Percentiles rank a stretch among this genome's conserved stretches.
These are phyloP conservation scores for Senna siamea DNA, from an alignment of 306 rosid species.

Conservation along the genomic window DNA sequence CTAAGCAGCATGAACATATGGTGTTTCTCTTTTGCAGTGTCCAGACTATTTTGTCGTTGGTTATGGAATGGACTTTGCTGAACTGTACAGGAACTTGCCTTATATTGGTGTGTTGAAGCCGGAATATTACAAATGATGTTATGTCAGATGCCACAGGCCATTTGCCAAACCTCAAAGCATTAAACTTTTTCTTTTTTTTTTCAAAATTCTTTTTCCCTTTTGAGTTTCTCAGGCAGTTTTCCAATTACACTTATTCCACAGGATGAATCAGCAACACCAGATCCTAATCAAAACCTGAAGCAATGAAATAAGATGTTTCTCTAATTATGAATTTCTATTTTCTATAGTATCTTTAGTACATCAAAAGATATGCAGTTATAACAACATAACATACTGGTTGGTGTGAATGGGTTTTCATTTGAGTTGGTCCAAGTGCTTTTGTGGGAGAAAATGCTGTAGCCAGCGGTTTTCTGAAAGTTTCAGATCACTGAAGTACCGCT, in stretches of 20 bases:
- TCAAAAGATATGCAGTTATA: no score
- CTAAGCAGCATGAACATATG: slow-evolving; percentile 1
- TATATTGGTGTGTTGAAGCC: slow-evolving; percentile 89
- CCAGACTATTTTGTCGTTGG: slow-evolving; percentile 90
- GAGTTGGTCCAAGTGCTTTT: no score
- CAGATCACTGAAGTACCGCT: neutral
- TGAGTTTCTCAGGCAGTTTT: neutral
- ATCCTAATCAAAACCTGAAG: neutral
- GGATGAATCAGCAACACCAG: neutral
- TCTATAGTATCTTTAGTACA: neutral
- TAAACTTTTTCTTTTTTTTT: neutral
- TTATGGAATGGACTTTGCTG: slow-evolving; percentile 87
- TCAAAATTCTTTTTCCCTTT: neutral
- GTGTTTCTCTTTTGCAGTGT: slow-evolving; percentile 61
- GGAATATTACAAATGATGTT: slow-evolving; percentile 54
- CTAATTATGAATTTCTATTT: neutral
- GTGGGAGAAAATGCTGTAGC: neutral
- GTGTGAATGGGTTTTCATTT: no score
- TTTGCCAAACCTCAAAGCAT: neutral
- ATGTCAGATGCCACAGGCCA: neutral
- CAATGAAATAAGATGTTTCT: neutral
- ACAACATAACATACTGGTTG: no score
- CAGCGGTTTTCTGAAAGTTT: neutral
- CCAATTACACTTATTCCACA: neutral
- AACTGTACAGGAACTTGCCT: slow-evolving; percentile 82